These are phyloP conservation scores for Paraphaeosphaeria sporulosa DNA, from an alignment of 2,329 filamentous ascomycete species.

Conservation along the genomic window DNA sequence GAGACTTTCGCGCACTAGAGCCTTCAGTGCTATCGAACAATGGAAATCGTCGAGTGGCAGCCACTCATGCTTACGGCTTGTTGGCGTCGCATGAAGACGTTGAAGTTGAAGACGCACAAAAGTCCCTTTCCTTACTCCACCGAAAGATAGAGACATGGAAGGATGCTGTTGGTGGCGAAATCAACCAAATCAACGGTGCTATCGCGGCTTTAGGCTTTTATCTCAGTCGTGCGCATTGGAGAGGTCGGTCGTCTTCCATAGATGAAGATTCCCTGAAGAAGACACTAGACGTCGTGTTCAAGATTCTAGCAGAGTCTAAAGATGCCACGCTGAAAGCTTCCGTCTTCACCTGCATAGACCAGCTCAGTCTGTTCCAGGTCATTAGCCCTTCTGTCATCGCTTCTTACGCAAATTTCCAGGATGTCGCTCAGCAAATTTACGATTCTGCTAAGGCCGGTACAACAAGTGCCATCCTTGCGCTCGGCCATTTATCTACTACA, in stretches of 20 bases:
- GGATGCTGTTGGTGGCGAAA: conserved; percentile 65
- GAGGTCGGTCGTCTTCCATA: conserved; percentile 46
- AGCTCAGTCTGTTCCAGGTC: conserved; percentile 67
- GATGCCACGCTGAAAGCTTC: conserved; percentile 66
- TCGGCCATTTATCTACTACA: conserved; percentile 78
- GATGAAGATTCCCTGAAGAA: conserved; percentile 50
- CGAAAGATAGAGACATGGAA: conserved; percentile 61
- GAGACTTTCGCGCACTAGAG: conserved; percentile 60
- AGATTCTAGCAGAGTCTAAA: conserved; percentile 61
- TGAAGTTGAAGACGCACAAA: conserved; percentile 51
- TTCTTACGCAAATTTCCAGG: conserved; percentile 47
- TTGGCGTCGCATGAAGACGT: conserved; percentile 69
- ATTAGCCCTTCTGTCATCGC: conserved; percentile 54
- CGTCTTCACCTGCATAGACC: conserved; percentile 64
- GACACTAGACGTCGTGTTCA: conserved; percentile 56
- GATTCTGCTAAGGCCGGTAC: conserved; percentile 79
- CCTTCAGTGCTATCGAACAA: conserved; percentile 75
- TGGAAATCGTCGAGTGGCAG: conserved; percentile 69
- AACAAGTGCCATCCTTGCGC: conserved; percentile 79
- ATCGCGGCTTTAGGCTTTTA: conserved; percentile 66
- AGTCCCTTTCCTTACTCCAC: conserved; percentile 57
- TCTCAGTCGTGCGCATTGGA: conserved; percentile 64
- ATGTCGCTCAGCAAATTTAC: conserved; percentile 69
- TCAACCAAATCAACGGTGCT: conserved; percentile 67
- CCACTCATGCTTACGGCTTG: conserved; percentile 77